Evolutionary conservation across 1,284 basidiomycete genomes (phyloP).

Genomic region (Sanghuangporus baumii): DNA sequence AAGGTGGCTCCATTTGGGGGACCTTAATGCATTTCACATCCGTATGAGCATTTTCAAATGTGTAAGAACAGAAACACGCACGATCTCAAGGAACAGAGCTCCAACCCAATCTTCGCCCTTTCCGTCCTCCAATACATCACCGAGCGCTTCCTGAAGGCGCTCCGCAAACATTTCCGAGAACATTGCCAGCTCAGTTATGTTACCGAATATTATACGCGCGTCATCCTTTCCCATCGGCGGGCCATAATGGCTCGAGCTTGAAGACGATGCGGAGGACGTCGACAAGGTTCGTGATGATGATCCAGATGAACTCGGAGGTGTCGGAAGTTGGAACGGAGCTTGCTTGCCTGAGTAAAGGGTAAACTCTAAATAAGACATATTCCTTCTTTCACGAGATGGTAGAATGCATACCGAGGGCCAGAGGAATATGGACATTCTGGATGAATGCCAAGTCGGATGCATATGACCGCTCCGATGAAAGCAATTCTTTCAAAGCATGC

Average conservation of each 20-base stretch:
- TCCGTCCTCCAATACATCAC: slow-evolving; percentile 45
- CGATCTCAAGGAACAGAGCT: slow-evolving; percentile 67
- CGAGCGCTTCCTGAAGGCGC: slow-evolving; percentile 51
- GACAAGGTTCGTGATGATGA: slow-evolving; percentile 47
- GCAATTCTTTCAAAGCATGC: slow-evolving; percentile 79
- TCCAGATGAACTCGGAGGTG: slow-evolving; percentile 30
- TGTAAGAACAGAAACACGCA: slow-evolving; percentile 28
- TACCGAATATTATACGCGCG: slow-evolving; percentile 71
- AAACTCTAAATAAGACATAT: background rate
- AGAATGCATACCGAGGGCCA: slow-evolving; percentile 54
- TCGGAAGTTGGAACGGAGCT: slow-evolving; percentile 32
- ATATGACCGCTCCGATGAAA: slow-evolving; percentile 82
- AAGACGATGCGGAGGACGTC: slow-evolving; percentile 49
- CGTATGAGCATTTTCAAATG: slow-evolving; percentile 7
- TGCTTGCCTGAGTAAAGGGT: slow-evolving; percentile 36
- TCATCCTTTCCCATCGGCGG: slow-evolving; percentile 72
- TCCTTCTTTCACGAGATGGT: background rate
- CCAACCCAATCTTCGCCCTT: slow-evolving; percentile 72
- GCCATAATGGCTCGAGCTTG: slow-evolving; percentile 28
- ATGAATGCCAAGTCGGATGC: slow-evolving; percentile 85
- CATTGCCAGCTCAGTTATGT: slow-evolving; percentile 68
- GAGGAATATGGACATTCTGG: slow-evolving; percentile 76
- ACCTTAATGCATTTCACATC: slow-evolving; percentile 41
- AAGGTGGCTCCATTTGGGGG: slow-evolving; percentile 71
- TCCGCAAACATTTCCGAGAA: slow-evolving; percentile 67